Evolutionary conservation across 73 alveolate genomes (phyloP).

Genomic region (Paramecium bursaria): DNA sequence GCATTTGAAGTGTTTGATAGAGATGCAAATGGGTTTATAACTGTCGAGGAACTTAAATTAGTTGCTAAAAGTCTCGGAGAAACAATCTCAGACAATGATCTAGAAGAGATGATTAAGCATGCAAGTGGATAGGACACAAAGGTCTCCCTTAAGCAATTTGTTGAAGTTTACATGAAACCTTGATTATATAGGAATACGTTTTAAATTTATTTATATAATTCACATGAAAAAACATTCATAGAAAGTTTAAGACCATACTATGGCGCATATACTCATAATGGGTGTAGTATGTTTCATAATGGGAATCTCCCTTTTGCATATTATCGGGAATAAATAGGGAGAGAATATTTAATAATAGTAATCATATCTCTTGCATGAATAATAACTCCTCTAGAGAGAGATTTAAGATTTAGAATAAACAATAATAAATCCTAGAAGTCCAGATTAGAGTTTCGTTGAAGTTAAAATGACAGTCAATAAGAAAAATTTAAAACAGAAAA

Average conservation of each 20-base stretch:
- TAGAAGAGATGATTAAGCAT: conserved; percentile 18
- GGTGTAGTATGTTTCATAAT: background rate
- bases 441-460: background rate
- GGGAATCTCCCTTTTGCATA: background rate
- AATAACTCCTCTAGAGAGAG: background rate
- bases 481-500: conserved; percentile 1
- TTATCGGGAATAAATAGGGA: background rate
- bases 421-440: background rate
- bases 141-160: background rate
- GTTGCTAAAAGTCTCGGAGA: conserved; percentile 58
- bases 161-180: background rate
- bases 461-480: background rate
- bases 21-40: conserved; percentile 58
- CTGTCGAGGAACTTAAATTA: conserved; percentile 19
- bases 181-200: too few relatives aligned
- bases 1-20: conserved; percentile 59
- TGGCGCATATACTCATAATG: background rate
- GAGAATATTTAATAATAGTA: too few relatives aligned
- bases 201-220: too few relatives aligned
- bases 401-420: background rate
- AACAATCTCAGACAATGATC: conserved; percentile 29
- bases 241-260: background rate
- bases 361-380: background rate
- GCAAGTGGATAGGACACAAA: too few relatives aligned
- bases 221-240: too few relatives aligned